Evolutionary conservation across 202 grass and related monocot species (phyloP).

Genomic region (Setaria viridis): DNA sequence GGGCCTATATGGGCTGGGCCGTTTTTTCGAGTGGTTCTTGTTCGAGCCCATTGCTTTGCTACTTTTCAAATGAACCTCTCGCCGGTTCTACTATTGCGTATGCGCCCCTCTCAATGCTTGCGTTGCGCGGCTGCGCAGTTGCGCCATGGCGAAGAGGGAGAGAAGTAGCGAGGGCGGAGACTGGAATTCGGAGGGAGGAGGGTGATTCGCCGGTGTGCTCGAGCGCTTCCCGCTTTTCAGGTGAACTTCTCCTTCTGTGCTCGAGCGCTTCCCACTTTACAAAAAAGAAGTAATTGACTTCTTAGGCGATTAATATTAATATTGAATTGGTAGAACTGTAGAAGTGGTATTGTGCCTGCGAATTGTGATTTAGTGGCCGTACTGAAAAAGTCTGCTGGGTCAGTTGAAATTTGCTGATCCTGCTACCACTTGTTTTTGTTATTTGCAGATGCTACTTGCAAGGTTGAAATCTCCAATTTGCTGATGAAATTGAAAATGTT

Average conservation of each 20-base stretch:
- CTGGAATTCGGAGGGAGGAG: neutral
- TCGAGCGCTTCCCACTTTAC: neutral
- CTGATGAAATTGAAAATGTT: neutral
- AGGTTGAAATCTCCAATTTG: neutral
- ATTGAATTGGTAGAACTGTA: neutral
- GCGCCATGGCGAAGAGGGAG: constrained; percentile 10
- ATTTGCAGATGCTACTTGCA: neutral
- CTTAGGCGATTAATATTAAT: neutral
- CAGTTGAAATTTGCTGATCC: neutral
- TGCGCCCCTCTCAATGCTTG: neutral
- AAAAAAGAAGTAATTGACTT: neutral
- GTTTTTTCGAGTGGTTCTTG: neutral
- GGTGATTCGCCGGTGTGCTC: too few species aligned
- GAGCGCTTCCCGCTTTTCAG: neutral
- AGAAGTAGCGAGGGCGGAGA: neutral
- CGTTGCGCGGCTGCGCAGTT: neutral
- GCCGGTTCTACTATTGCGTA: neutral
- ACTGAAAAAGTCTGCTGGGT: neutral
- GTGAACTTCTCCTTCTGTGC: neutral
- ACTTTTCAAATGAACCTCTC: neutral
- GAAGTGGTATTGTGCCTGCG: neutral
- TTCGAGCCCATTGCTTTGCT: neutral
- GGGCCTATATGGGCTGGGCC: neutral
- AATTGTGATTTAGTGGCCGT: neutral
- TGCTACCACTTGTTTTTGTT: neutral